Evolutionary conservation across 805 yeast species (phyloP), one percentile per base, ranked within the genome.

Genomic region (Wickerhamiella occidentalis): DNA sequence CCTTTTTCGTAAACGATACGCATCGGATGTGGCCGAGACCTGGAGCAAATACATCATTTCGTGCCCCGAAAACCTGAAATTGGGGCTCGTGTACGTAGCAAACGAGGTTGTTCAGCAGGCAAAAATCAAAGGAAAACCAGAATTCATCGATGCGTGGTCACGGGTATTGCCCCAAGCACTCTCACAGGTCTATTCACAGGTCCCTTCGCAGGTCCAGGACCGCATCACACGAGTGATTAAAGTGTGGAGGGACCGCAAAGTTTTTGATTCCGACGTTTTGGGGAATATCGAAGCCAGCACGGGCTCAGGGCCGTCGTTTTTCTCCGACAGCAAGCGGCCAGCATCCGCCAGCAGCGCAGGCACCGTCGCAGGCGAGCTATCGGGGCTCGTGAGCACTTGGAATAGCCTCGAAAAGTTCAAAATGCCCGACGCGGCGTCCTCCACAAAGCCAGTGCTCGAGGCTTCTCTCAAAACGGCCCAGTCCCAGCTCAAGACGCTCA

Each of bases 31-130:
- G 26, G 84, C 80, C 8, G 60, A 64, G 23, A 65, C 72, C 4
- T 80, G 86, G 86, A 62, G 69, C 7, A 56, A 61, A 22, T 48
- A 49, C 9, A 55, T 75, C 0, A 47, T 55, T 28, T 55, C 56
- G 6, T 63, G 66, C 4, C 66, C 69, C 15, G 55, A 59, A n/a
- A 64, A 64, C 45, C 70, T 74, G 56, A 74, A 72, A 52, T 69
- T 81, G 47, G 71, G 81, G 1, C 64, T 82, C 50, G 69, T 85
- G 21, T 85, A 85, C 58, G 67, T 85, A 12, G 80, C 82, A 47
- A 85, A 85, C 62, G 95, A 85, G 55, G 79, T 85, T 19, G 81
- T 85, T 1, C 95, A 85, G 63, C 82, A 82, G 60, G 77, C 87
- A 2, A 71, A 79, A 51, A 78, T 80, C 29, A 77, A 78, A 56